phyloP scores from a whole-genome alignment of 208 protist species.

The Angomonas deanei region DNA sequence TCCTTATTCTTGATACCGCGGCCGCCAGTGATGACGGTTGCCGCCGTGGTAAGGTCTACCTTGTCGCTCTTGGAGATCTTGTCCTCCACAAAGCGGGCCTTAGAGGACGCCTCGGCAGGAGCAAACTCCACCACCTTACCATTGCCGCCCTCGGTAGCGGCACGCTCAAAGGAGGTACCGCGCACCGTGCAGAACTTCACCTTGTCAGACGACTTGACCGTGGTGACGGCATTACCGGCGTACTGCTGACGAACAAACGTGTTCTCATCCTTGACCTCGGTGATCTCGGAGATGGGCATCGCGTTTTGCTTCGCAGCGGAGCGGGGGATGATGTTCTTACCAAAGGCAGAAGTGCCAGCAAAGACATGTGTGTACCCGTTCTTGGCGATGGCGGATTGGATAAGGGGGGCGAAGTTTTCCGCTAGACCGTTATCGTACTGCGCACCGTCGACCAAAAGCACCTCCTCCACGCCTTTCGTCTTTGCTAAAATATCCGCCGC shows the following conservation, averaged over 20 bases:
- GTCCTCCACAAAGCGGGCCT: constrained; percentile 58
- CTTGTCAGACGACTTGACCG: constrained; percentile 86
- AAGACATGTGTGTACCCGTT: constrained; percentile 93
- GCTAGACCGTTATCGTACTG: constrained; percentile 77
- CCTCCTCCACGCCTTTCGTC: constrained; percentile 72
- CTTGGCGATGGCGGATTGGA: constrained; percentile 42
- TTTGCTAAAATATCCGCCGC: constrained; percentile 45
- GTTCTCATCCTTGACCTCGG: constrained; percentile 79
- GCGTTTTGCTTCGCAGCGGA: constrained; percentile 89
- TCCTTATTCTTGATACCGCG: constrained; percentile 95
- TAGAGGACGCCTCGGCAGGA: constrained; percentile 22
- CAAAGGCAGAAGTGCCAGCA: constrained; percentile 88
- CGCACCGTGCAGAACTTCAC: constrained; percentile 95
- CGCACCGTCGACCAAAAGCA: constrained; percentile 62
- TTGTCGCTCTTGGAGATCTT: constrained; percentile 64
- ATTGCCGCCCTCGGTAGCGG: constrained; percentile 35
- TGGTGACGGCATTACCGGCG: constrained; percentile 96
- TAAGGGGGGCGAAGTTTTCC: constrained; percentile 72
- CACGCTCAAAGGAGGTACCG: constrained; percentile 85
- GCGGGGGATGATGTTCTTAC: constrained; percentile 94
- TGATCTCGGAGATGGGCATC: constrained; percentile 92
- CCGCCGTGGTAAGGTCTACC: constrained; percentile 91
- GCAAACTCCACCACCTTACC: constrained; percentile 28
- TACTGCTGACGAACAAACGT: constrained; percentile 97
- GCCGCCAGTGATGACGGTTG: constrained; percentile 92